These are phyloP conservation scores for Trifolium repens DNA, from an alignment of 306 rosid species.

Conservation along the genomic window DNA sequence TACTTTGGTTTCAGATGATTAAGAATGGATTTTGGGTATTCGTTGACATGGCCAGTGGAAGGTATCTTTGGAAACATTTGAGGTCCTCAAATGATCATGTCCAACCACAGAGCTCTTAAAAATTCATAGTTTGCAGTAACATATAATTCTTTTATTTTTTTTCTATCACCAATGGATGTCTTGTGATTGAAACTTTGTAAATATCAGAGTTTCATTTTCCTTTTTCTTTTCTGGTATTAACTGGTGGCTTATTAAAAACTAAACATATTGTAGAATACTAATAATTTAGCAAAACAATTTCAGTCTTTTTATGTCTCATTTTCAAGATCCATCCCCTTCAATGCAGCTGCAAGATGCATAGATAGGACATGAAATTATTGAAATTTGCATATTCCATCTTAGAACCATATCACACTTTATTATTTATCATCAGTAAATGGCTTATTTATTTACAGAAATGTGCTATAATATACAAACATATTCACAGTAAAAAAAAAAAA, in stretches of 20 bases:
- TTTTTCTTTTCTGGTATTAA: not conserved
- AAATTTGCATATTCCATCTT: slow-evolving; percentile 15
- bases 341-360: not conserved
- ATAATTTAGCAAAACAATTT: slow-evolving; percentile 17
- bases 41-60: slow-evolving; percentile 85
- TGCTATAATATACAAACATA: slow-evolving; percentile 42
- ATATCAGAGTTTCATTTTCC: slow-evolving; percentile 17
- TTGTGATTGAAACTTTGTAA: slow-evolving; percentile 9
- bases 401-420: slow-evolving; percentile 10
- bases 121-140: slow-evolving; percentile 5
- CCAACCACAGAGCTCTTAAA: slow-evolving; percentile 41
- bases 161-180: not conserved
- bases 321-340: slow-evolving; percentile 1
- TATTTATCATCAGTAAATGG: slow-evolving; percentile 15
- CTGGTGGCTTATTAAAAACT: not conserved
- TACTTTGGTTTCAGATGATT: slow-evolving; percentile 49
- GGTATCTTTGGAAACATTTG: slow-evolving; percentile 73
- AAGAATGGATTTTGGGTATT: slow-evolving; percentile 65
- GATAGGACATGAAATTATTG: not conserved
- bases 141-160: slow-evolving; percentile 24
- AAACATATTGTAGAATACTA: slow-evolving; percentile 5
- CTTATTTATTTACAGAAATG: slow-evolving; percentile 30
- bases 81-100: slow-evolving; percentile 40
- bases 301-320: not conserved
- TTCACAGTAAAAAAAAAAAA: slow-evolving; percentile 30